Evolutionary conservation across 2,329 filamentous ascomycete species (phyloP), one percentile per base, ranked within the genome.

Genomic region (Ophiostoma populinum): DNA sequence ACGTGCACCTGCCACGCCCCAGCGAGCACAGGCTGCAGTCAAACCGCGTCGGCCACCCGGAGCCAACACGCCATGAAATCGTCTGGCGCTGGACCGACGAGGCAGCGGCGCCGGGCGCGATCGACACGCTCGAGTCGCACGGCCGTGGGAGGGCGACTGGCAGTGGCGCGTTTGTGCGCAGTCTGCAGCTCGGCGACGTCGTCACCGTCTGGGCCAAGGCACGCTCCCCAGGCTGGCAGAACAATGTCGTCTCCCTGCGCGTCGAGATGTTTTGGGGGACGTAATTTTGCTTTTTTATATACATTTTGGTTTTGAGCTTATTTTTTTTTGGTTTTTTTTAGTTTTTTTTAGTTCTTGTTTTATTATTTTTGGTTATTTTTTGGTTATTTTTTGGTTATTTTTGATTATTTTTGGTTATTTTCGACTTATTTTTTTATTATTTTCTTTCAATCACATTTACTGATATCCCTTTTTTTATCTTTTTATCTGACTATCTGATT

Each of bases 141-240:
- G 24, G 15, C 13, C 12, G 24, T 8, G 71, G 71, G 1, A 47
- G 46, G 15, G 59, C 47, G 4, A 69, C 66, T 1, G 63, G 54
- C 0, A 58, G 62, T 34, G 72, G 72, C 1, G 52, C 60, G 24
- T 75, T 72, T 48, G 62, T 77, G 22, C 60, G 64, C 12, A 55
- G 52, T 30, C 46, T 77, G 43, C 62, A 59, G 42, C 42, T 70
- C n/a, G 72, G 72, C 1, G 72, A 77, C 43, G 61, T 71, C 13
- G 52, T 76, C 9, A 75, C 70, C 0, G 46, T 76, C 2, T 76
- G 71, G 71, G 70, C 55, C 1, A 71, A 66, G 50, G 60, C 67
- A 2, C 59, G 70, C 39, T 75, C 69, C 37, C 50, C 47, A 0
- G 61, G 53, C 0, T 77, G 72, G 72, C 30, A 35, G 2, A 75